Evolutionary conservation across 2,329 filamentous ascomycete species (phyloP), one percentile per base, ranked within the genome.

Genomic region (Fusarium liriodendri): DNA sequence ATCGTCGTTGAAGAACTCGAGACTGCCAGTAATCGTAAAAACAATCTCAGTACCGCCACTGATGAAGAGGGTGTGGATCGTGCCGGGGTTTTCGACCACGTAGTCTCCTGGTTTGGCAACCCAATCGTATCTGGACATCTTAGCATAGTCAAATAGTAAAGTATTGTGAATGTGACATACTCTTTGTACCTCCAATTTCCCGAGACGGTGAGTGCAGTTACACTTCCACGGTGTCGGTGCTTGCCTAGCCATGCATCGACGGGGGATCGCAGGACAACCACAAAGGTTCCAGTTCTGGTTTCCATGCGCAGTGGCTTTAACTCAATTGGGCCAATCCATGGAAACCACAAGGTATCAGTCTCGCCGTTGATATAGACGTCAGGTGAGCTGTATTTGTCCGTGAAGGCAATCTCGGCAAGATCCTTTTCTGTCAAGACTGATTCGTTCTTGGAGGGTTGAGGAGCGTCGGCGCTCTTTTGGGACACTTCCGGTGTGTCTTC

Each of bases 371-470:
- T 77, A 13, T 77, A 77, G 40, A 77, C 62, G 22, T 77, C 76
- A 59, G 76, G 76, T 3, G 75, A 73, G 67, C 76, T 77, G 71
- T 76, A 77, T 62, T 75, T 77, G 73, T 77, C 76, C 60, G 72
- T 73, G 10, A 77, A 77, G 10, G 73, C 73, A 10, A 77, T 62
- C 66, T 77, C 76, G 1, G 66, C 54, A 3, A 42, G 71, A 38
- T 73, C 59, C 1, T 52, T 45, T 14, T 58, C 55, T 7, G 67
- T 73, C 47, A 73, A 57, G 32, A n/a, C 16, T 5, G 71, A 64
- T 13, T 60, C 70, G 2, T 62, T 66, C 27, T 69, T 72, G 33
- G 71, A 60, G 2, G 71, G 45, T 45, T 64, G 9, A 67, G 37
- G 2, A 73, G 71, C 59, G 9, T 42, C 58, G 2, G 55, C 61